Evolutionary conservation across 2,329 filamentous ascomycete genomes (phyloP).

Genomic region (Colletotrichum limetticola): DNA sequence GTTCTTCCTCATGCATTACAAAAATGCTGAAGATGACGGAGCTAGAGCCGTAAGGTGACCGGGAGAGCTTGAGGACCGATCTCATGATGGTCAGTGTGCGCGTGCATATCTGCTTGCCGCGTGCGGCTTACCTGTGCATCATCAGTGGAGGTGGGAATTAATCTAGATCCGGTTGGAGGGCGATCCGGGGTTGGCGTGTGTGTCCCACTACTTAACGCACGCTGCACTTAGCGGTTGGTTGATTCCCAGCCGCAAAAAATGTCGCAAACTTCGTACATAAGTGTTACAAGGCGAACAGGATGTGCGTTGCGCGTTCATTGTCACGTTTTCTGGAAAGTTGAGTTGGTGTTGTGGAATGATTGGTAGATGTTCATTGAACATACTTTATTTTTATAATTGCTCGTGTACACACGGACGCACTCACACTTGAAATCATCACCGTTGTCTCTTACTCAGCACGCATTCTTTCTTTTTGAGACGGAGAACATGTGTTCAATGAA

Average conservation of each 20-base stretch:
- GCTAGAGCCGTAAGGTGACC: not conserved
- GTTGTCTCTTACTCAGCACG: not conserved
- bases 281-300: not conserved
- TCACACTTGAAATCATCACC: not conserved
- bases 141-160: not conserved
- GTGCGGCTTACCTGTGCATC: not conserved
- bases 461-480: not conserved
- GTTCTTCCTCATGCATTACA: too few relatives aligned
- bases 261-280: not conserved
- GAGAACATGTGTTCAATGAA: not conserved
- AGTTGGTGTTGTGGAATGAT: not conserved
- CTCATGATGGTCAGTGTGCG: conserved; percentile 32
- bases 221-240: not conserved
- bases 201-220: not conserved
- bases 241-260: not conserved
- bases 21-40: not conserved
- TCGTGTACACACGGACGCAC: not conserved
- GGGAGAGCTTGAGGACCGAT: conserved; percentile 28
- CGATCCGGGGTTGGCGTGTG: not conserved
- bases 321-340: not conserved
- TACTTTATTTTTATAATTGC: not conserved
- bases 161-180: not conserved
- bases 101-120: not conserved
- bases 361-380: not conserved
- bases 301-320: not conserved